These are phyloP conservation scores for Erodium texanum DNA, from an alignment of 441 rosid genomes.

Conservation along the genomic window DNA sequence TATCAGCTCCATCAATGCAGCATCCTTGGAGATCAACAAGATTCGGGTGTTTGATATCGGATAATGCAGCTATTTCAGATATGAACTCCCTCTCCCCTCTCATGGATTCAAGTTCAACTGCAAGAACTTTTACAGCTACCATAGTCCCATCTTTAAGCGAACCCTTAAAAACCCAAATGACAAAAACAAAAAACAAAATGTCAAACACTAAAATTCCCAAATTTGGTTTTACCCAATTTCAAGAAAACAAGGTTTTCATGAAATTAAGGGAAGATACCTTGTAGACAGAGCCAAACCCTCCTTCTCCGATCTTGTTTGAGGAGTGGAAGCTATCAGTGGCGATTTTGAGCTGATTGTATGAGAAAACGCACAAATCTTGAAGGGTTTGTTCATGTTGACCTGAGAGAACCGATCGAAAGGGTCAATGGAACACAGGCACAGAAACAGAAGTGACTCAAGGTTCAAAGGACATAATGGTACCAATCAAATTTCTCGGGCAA, in stretches of 20 bases:
- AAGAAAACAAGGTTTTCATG: neutral
- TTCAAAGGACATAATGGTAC: neutral
- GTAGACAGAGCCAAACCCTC: constrained; percentile 67
- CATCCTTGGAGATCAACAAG: constrained; percentile 50
- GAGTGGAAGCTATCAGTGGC: constrained; percentile 48
- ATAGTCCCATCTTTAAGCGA: constrained; percentile 30
- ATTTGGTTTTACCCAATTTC: neutral
- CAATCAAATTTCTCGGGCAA: neutral
- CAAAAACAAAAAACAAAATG: neutral
- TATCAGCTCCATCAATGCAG: constrained; percentile 42
- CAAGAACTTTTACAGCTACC: constrained; percentile 48
- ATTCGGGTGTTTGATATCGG: constrained; percentile 43
- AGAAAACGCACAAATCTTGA: constrained; percentile 28
- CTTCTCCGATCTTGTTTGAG: constrained; percentile 65
- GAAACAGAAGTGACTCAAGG: constrained; percentile 14
- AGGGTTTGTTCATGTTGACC: constrained; percentile 17
- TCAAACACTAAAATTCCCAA: neutral
- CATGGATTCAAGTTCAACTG: constrained; percentile 48
- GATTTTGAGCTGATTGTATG: constrained; percentile 34
- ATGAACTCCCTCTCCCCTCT: constrained; percentile 55
- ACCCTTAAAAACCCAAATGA: constrained; percentile 32
- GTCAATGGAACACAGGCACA: neutral
- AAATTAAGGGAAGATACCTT: constrained; percentile 31
- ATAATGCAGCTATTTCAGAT: constrained; percentile 44
- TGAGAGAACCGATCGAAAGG: neutral